Base-by-base conservation (phyloP, 75 land plant genomes). In the Cunninghamia lanceolata region DNA sequence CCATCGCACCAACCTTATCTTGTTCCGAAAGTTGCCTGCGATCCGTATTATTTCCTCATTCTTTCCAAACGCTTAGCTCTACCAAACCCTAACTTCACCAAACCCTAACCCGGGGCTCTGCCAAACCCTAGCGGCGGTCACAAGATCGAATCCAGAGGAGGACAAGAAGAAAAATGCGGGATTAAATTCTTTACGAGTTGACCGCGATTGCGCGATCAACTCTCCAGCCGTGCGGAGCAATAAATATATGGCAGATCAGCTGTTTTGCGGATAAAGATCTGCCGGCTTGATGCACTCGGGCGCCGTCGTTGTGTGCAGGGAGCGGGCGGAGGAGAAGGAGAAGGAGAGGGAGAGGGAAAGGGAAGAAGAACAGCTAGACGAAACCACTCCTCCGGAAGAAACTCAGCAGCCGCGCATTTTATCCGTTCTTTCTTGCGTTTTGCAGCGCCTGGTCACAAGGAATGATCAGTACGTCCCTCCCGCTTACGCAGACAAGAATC, bases 361-460 rank as follows among this genome's bases (percentile, higher is more conserved):
- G 53, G 82, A 21, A 79, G 83, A 28, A n/a, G 39, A 39, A 43
- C 25, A 40, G 19, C 16, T 25, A 25, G 43, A 40, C 39, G 82
- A 80, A 10, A 43, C 28, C 30, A 28, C 83, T 35, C 47, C 43
- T 46, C 40, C 81, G 9, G 42, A 39, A 16, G 43, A 40, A 50
- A 1, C 86, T 28, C 80, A 87, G 50, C 86, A 87, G 25, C 93
- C 96, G 38, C 84, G 91, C 75, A 96, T 94, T 10, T 83, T 96
- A 2, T 82, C 87, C 68, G 90, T 92, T 66, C 84, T 96, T 14
- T 86, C 97, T 0, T 79, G 46, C 2, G 94, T 90, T n/a, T 89
- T 96, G 3, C 96, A 93, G 85, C 87, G 91, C 38, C 89, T 94
- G n/a, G 95, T 96, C 28, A 90, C 94, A 9, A 85, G 97, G n/a